Percentiles rank a stretch among this genome's conserved stretches.
Evolutionary conservation across 352 stramenopile species (phyloP).

Genomic region (Phytophthora macrochlamydospora): DNA sequence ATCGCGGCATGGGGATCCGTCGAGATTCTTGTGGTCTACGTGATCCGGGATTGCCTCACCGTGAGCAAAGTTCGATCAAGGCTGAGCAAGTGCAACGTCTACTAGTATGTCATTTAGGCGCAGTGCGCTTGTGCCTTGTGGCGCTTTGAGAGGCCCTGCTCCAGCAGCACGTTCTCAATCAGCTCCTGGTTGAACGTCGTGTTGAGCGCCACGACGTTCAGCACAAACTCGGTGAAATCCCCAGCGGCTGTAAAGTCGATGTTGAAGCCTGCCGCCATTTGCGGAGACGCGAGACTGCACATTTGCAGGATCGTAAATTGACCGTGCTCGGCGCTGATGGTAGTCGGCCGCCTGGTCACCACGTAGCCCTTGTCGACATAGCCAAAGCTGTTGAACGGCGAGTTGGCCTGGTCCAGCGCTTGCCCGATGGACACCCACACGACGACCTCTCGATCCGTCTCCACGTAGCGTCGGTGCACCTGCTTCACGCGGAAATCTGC

Average conservation of each 20-base stretch:
- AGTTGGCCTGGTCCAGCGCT: conserved; percentile 26
- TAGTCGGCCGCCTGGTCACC: conserved; percentile 47
- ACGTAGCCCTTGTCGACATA: conserved; percentile 72
- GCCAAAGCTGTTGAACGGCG: conserved; percentile 41
- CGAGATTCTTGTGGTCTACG: conserved; percentile 15
- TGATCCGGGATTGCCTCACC: too few relatives aligned
- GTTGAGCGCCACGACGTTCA: conserved; percentile 46
- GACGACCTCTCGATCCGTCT: conserved; percentile 44
- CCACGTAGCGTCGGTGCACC: conserved; percentile 42
- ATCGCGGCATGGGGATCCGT: conserved; percentile 9
- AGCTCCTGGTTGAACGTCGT: conserved; percentile 51
- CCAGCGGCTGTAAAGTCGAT: conserved; percentile 39
- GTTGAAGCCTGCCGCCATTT: conserved; percentile 38
- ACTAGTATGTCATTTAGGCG: not conserved
- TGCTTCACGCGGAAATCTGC: conserved; percentile 45
- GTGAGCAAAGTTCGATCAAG: too few relatives aligned
- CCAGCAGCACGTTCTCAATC: conserved; percentile 63
- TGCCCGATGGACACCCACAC: conserved; percentile 45
- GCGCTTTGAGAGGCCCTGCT: conserved; percentile 28
- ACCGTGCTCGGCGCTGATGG: conserved; percentile 20
- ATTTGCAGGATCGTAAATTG: conserved; percentile 59
- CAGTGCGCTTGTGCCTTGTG: not conserved
- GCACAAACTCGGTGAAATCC: conserved; percentile 58
- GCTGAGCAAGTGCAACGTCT: not conserved
- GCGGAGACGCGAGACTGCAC: conserved; percentile 58